These are phyloP conservation scores for Ormosia emarginata DNA, from an alignment of 306 rosid genomes.

Conservation along the genomic window DNA sequence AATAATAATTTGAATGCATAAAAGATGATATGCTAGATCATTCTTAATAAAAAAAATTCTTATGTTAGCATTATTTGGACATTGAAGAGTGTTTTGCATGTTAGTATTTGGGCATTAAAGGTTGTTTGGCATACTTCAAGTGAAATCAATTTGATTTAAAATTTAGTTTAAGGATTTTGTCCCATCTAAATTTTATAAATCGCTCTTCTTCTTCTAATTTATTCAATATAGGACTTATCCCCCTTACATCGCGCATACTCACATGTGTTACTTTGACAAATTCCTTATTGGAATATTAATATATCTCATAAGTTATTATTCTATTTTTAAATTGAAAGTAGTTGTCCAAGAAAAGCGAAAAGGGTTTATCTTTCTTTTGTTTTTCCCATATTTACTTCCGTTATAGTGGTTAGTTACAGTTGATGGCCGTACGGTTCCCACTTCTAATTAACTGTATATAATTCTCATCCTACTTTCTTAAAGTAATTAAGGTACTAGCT, in stretches of 20 bases:
- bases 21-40: too few relatives aligned
- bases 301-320: neutral
- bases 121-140: too few relatives aligned
- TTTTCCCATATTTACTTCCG: slow-evolving; percentile 40
- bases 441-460: slow-evolving; percentile 4
- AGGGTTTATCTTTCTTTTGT: slow-evolving; percentile 1
- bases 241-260: neutral
- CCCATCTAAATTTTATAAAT: too few relatives aligned
- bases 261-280: neutral
- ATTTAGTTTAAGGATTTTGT: neutral
- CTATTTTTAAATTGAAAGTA: neutral
- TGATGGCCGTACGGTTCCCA: slow-evolving; percentile 36
- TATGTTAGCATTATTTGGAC: too few relatives aligned
- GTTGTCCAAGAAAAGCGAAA: slow-evolving; percentile 18
- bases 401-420: slow-evolving; percentile 72
- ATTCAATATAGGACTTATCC: neutral
- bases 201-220: neutral
- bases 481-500: slow-evolving; percentile 7
- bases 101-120: too few relatives aligned
- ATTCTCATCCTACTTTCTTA: slow-evolving; percentile 22
- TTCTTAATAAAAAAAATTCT: too few relatives aligned
- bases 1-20: too few relatives aligned
- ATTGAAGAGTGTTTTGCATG: too few relatives aligned
- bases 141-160: neutral
- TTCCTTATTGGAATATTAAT: neutral